A percentile compares a stretch with the other conserved stretches of the same genome.
phyloP scores from a whole-genome alignment of 2,329 filamentous ascomycete genomes.

The Nannizzia gypsea region DNA sequence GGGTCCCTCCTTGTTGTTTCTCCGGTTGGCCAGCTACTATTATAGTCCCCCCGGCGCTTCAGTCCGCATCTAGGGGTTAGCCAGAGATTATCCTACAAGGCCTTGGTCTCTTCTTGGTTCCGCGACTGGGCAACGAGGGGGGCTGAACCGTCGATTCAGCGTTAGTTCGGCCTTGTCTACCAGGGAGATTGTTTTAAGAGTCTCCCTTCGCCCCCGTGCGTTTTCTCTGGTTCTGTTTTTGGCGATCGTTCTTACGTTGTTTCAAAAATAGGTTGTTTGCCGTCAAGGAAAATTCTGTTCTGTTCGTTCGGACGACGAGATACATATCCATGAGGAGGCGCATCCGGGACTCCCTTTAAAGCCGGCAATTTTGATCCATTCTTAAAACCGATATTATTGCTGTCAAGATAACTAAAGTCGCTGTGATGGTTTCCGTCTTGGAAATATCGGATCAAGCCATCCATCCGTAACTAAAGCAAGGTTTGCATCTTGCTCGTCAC shows the following conservation, averaged over 20 bases:
- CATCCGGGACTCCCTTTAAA: background rate
- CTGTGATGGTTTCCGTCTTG: background rate
- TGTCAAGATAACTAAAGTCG: background rate
- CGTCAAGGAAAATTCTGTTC: too few species aligned
- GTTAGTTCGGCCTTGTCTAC: background rate
- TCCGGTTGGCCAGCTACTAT: background rate
- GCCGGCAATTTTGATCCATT: background rate
- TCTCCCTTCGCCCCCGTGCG: background rate
- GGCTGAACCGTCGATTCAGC: background rate
- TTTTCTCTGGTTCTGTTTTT: background rate
- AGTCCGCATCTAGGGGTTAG: background rate
- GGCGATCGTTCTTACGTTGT: background rate
- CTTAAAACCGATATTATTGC: background rate
- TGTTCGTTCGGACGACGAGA: too few species aligned
- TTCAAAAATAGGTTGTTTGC: background rate
- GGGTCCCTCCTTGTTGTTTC: background rate
- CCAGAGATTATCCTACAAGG: background rate
- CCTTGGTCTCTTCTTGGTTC: background rate
- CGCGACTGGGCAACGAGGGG: background rate
- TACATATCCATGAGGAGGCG: background rate
- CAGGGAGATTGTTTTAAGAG: background rate
- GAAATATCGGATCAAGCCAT: background rate
- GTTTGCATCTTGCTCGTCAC: background rate
- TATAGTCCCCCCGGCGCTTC: background rate
- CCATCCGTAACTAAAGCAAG: background rate